Conservation (phyloP, 129 eudicot genomes). For the Arctium minus region DNA sequence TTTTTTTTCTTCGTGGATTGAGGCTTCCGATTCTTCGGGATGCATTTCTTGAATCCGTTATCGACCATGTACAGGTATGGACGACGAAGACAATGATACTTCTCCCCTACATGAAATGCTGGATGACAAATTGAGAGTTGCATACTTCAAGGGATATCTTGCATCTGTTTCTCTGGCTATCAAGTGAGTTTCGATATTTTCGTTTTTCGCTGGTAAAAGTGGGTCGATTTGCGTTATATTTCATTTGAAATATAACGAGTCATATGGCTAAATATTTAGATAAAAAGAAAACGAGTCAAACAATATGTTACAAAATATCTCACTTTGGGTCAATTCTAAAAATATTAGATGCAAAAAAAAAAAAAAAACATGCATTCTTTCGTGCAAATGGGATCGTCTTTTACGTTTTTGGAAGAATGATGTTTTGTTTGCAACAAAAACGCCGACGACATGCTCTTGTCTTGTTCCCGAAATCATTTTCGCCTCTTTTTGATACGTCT, state of each 20-base stretch:
- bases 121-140: constrained; percentile 72
- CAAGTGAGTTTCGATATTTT: constrained; percentile 31
- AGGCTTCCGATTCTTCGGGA: neutral
- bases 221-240: neutral
- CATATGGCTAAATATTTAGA: neutral
- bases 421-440: too few species aligned
- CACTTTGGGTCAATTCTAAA: too few species aligned
- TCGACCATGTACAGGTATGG: constrained; percentile 52
- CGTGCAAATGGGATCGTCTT: too few species aligned
- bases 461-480: too few species aligned
- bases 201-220: neutral
- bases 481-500: too few species aligned
- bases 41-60: neutral
- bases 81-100: constrained; percentile 56
- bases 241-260: neutral
- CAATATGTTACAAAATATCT: too few species aligned
- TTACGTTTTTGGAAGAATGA: too few species aligned
- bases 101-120: constrained; percentile 56
- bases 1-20: neutral
- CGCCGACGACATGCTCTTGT: too few species aligned
- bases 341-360: too few species aligned
- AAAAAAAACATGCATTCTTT: too few species aligned
- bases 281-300: neutral
- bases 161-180: constrained; percentile 61
- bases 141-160: constrained; percentile 67